Evolutionary conservation across 805 yeast genomes (phyloP).

Genomic region (Priceomyces haplophilus): DNA sequence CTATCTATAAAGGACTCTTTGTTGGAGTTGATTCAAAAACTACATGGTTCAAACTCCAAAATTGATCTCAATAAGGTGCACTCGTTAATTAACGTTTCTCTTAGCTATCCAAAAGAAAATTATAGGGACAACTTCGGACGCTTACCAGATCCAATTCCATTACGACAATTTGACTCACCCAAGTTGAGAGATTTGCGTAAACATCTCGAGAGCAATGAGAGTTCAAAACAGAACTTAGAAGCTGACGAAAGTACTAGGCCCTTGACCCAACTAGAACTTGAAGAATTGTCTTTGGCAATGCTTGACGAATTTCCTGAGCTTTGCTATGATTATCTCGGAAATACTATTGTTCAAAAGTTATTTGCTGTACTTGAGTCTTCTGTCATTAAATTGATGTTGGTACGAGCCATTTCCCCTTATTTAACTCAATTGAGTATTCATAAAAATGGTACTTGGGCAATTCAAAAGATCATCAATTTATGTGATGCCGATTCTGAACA

Average conservation of each 20-base stretch:
- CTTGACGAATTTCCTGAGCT: constrained; percentile 85
- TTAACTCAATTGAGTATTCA: constrained; percentile 91
- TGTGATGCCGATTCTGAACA: constrained; percentile 49
- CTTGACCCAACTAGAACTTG: constrained; percentile 59
- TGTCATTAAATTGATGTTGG: constrained; percentile 73
- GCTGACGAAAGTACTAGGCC: constrained; percentile 11
- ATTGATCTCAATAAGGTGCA: constrained; percentile 39
- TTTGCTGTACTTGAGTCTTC: constrained; percentile 67
- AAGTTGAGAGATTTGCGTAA: constrained; percentile 84
- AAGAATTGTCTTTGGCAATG: constrained; percentile 80
- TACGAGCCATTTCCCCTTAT: constrained; percentile 71
- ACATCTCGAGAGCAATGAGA: constrained; percentile 36
- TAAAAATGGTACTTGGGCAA: constrained; percentile 99
- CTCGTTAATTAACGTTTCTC: constrained; percentile 41
- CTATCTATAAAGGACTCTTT: constrained; percentile 20
- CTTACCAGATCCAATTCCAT: constrained; percentile 66
- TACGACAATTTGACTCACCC: constrained; percentile 82
- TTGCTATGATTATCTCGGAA: constrained; percentile 90
- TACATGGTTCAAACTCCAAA: constrained; percentile 14
- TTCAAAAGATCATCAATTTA: constrained; percentile 86
- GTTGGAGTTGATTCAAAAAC: constrained; percentile 14
- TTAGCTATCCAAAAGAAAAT: constrained; percentile 40
- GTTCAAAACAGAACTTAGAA: constrained; percentile 7
- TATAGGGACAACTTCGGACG: constrained; percentile 63
- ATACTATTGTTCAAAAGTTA: constrained; percentile 90